A percentile compares a stretch with the other conserved stretches of the same genome.
phyloP scores from a whole-genome alignment of 176 grass and related monocot genomes.

The Cenchrus americanus region DNA sequence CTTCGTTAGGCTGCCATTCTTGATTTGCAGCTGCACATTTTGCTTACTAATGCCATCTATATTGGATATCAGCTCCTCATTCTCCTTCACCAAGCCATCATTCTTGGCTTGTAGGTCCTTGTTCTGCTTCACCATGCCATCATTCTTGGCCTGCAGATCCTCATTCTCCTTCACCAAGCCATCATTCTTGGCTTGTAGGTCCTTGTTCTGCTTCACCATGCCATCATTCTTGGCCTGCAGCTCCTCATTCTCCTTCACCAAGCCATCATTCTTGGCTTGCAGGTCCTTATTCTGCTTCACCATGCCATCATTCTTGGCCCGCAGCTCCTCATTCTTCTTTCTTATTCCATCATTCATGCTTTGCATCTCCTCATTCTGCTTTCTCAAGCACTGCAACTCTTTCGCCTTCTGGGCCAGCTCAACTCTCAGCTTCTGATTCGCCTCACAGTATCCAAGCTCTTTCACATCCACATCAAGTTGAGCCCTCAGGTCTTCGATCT shows the following conservation, averaged over 20 bases:
- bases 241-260: not conserved
- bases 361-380: conserved; percentile 9
- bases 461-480: conserved; percentile 3
- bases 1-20: too few relatives aligned
- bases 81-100: too few relatives aligned
- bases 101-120: too few relatives aligned
- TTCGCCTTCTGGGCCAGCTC: not conserved
- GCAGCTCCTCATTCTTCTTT: not conserved
- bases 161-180: not conserved
- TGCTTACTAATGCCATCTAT: not conserved
- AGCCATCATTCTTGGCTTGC: not conserved
- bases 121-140: too few relatives aligned
- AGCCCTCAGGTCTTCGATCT: conserved; percentile 21
- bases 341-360: not conserved
- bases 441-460: conserved; percentile 14
- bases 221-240: not conserved
- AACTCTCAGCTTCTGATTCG: conserved; percentile 29
- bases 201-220: not conserved
- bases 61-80: not conserved
- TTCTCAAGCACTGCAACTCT: not conserved
- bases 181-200: not conserved
- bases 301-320: not conserved
- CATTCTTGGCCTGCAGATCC: too few relatives aligned
- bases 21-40: too few relatives aligned
- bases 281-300: not conserved